A percentile compares a stretch with the other conserved stretches of the same genome.
These are phyloP conservation scores for Mucor plumbeus DNA, from an alignment of 371 early-diverging fungal genomes.

Conservation along the genomic window DNA sequence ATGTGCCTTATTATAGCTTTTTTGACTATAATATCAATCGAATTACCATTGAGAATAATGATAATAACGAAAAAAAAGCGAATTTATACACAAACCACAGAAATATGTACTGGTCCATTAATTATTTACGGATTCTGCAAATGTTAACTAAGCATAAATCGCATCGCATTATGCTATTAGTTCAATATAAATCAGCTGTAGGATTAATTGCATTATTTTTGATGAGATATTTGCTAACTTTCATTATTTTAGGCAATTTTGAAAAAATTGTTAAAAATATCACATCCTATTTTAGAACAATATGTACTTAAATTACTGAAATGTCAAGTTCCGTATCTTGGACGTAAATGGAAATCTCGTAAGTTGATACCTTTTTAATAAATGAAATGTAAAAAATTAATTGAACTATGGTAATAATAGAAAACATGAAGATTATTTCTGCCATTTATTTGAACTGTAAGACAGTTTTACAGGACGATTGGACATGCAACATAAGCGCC, in stretches of 20 bases:
- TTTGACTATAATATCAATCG: conserved; percentile 14
- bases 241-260: conserved; percentile 58
- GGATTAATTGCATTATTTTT: not conserved
- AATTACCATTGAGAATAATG: conserved; percentile 10
- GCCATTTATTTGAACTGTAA: conserved; percentile 74
- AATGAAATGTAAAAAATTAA: no score
- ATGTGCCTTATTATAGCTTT: conserved; percentile 61
- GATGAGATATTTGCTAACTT: not conserved
- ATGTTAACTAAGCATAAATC: conserved; percentile 81
- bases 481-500: conserved; percentile 68
- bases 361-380: conserved; percentile 16
- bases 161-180: conserved; percentile 74
- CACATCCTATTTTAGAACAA: conserved; percentile 70
- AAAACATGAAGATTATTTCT: conserved; percentile 82
- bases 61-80: not conserved
- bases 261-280: conserved; percentile 75
- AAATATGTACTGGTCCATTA: conserved; percentile 78
- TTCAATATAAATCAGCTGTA: conserved; percentile 84
- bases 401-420: conserved; percentile 25
- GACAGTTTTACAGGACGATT: conserved; percentile 73
- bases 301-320: conserved; percentile 82
- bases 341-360: conserved; percentile 82
- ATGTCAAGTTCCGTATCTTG: conserved; percentile 79
- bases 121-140: conserved; percentile 75
- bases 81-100: conserved; percentile 36